phyloP scores from a whole-genome alignment of 306 rosid genomes.

The Malus domestica region ASM211411v1 NC_041792.1:11304407-11304906 shows the following conservation, averaged over 20 bases:
- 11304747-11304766: no score
- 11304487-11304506: background rate
- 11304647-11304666: no score
- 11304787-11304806: background rate
- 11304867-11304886: background rate
- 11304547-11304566: background rate
- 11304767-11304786: background rate
- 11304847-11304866: no score
- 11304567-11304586: no score
- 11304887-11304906: background rate
- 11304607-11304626: no score
- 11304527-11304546: no score
- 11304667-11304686: no score
- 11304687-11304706: no score
- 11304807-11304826: background rate
- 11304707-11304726: no score
- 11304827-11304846: background rate
- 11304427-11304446: background rate
- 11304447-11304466: background rate
- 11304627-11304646: no score
- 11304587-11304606: no score
- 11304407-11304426: background rate
- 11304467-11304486: background rate
- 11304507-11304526: background rate
- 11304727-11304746: no score